Evolutionary conservation across 2,329 filamentous ascomycete genomes (phyloP).

Genomic region (Ophiostoma quercus): DNA sequence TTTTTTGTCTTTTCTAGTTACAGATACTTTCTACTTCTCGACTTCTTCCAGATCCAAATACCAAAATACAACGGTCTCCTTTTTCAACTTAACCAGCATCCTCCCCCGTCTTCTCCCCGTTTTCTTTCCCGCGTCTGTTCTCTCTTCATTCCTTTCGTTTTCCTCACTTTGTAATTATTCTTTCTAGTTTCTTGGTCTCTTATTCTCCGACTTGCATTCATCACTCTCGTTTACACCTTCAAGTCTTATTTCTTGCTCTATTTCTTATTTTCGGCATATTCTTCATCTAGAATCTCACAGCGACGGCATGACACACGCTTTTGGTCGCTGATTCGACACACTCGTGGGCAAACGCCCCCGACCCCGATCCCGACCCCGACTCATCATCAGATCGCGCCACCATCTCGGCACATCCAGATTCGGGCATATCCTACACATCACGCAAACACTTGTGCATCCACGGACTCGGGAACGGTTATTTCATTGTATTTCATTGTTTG

Average conservation of each 20-base stretch:
- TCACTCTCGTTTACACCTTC: not conserved
- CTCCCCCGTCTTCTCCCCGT: constrained; percentile 6
- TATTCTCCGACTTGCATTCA: not conserved
- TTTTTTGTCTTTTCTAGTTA: not conserved
- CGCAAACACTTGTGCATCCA: not conserved
- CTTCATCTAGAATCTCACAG: no score
- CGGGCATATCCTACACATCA: not conserved
- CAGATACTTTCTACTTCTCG: no score
- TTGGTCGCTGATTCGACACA: not conserved
- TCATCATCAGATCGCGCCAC: not conserved
- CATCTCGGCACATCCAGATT: not conserved
- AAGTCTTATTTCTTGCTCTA: no score
- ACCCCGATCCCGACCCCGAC: not conserved
- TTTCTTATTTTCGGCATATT: not conserved
- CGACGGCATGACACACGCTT: not conserved
- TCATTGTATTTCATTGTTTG: not conserved
- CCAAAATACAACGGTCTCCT: not conserved
- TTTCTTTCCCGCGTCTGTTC: not conserved
- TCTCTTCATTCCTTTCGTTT: not conserved
- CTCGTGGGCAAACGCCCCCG: not conserved
- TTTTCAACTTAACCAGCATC: not conserved
- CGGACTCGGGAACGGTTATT: not conserved
- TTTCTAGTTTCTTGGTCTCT: not conserved
- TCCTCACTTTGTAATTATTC: not conserved
- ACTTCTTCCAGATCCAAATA: not conserved